phyloP scores from a whole-genome alignment of 345 rosid genomes.

The Eucalyptus regnans region DNA sequence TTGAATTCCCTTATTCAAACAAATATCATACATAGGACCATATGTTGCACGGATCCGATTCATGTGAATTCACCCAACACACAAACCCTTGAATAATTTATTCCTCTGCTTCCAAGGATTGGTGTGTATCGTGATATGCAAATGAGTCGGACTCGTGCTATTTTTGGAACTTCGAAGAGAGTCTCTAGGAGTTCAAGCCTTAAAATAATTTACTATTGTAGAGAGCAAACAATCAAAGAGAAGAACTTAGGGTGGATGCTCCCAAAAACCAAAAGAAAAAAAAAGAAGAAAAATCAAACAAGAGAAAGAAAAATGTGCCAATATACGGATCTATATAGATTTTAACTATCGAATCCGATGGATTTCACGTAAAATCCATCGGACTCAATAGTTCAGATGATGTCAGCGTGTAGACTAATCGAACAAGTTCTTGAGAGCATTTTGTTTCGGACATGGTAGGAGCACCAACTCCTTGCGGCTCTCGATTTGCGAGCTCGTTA shows the following conservation, averaged over 20 bases:
- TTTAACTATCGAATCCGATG: neutral
- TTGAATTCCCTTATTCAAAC: neutral
- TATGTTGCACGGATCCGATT: neutral
- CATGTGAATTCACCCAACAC: neutral
- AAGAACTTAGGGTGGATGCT: neutral
- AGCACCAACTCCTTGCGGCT: conserved; percentile 34
- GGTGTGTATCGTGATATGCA: neutral
- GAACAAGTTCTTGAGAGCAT: conserved; percentile 70
- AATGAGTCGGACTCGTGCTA: neutral
- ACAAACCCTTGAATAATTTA: neutral
- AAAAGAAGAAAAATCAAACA: neutral
- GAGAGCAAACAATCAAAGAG: neutral
- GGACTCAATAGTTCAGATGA: neutral
- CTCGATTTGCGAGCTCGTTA: conserved; percentile 5
- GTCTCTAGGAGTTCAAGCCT: neutral
- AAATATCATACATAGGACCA: neutral
- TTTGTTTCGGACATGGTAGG: conserved; percentile 42
- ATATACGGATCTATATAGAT: neutral
- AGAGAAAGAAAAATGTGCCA: neutral
- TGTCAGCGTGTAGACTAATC: conserved; percentile 4
- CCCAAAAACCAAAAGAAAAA: neutral
- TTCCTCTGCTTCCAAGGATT: neutral
- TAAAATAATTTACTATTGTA: neutral
- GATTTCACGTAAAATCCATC: neutral
- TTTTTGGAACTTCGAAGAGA: neutral